Percentiles rank a stretch among this genome's conserved stretches.
Conservation (phyloP, 179 eudicot species). For the Beta macrorhiza region DNA sequence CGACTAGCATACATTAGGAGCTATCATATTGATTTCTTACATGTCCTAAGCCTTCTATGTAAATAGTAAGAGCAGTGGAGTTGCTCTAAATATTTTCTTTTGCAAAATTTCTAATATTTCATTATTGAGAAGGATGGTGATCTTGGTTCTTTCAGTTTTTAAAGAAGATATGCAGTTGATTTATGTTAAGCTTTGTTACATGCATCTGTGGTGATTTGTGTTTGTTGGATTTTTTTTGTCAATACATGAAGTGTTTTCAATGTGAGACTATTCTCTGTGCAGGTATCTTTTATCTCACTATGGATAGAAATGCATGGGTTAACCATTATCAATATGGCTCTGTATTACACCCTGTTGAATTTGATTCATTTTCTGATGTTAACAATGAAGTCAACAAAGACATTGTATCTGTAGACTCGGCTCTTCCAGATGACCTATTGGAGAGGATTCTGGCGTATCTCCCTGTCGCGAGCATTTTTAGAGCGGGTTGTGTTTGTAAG, state of each 20-base stretch:
- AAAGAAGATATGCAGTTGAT: not conserved
- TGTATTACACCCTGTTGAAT: slow-evolving; percentile 24
- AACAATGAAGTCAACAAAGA: slow-evolving; percentile 46
- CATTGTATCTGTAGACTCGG: slow-evolving; percentile 50
- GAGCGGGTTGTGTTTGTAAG: slow-evolving; percentile 81
- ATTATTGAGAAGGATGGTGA: not conserved
- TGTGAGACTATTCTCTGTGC: slow-evolving; percentile 13
- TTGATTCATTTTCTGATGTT: slow-evolving; percentile 46
- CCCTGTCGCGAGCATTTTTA: slow-evolving; percentile 68
- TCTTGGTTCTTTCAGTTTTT: not conserved
- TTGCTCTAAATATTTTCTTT: too few relatives aligned
- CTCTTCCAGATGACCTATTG: slow-evolving; percentile 75
- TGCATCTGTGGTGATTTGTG: not conserved
- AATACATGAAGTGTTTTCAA: not conserved
- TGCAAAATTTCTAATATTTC: not conserved
- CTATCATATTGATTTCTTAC: not conserved
- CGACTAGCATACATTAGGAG: too few relatives aligned
- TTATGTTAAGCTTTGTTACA: not conserved
- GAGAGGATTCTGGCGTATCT: slow-evolving; percentile 73
- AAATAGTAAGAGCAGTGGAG: not conserved
- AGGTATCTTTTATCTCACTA: slow-evolving; percentile 24
- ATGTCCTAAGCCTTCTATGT: not conserved
- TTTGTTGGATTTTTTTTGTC: not conserved
- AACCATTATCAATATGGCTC: slow-evolving; percentile 41
- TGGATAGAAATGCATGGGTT: slow-evolving; percentile 62